Percentiles rank a stretch among this genome's conserved stretches.
Evolutionary conservation across 768 basidiomycete genomes (phyloP).

Genomic region (Rickenella mellea): DNA sequence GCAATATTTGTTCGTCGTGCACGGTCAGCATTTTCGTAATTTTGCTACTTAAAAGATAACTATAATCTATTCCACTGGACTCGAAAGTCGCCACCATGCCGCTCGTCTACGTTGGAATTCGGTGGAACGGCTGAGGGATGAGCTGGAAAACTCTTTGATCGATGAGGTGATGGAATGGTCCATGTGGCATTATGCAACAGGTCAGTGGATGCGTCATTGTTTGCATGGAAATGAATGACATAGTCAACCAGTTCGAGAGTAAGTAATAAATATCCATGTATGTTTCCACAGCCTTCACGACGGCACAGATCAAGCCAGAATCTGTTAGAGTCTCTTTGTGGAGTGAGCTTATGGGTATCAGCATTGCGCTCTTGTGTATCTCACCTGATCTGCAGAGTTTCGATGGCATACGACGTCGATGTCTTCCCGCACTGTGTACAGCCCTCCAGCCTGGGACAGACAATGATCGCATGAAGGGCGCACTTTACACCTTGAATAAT

Average conservation of each 20-base stretch:
- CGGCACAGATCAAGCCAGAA: conserved; percentile 28
- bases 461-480: conserved; percentile 89
- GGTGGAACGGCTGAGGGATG: conserved; percentile 53
- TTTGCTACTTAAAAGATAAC: conserved; percentile 2
- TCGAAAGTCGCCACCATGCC: conserved; percentile 30
- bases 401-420: conserved; percentile 60
- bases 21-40: conserved; percentile 30
- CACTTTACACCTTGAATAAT: conserved; percentile 67
- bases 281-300: not conserved
- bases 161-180: conserved; percentile 71
- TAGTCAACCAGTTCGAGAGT: conserved; percentile 19
- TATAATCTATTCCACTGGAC: conserved; percentile 51
- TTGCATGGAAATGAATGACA: too few relatives aligned
- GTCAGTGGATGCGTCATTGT: conserved; percentile 14
- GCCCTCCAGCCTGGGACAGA: conserved; percentile 62
- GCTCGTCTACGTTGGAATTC: conserved; percentile 65
- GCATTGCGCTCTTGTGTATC: conserved; percentile 42
- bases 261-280: conserved; percentile 4
- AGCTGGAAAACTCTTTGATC: conserved; percentile 52
- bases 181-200: conserved; percentile 62
- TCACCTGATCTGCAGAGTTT: conserved; percentile 54
- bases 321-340: conserved; percentile 22
- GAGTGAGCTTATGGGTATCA: conserved; percentile 9
- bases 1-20: conserved; percentile 60
- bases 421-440: conserved; percentile 46